A percentile compares a stretch with the other conserved stretches of the same genome.
phyloP scores from a whole-genome alignment of 805 yeast species.

The Nakazawaea siamensis region DNA sequence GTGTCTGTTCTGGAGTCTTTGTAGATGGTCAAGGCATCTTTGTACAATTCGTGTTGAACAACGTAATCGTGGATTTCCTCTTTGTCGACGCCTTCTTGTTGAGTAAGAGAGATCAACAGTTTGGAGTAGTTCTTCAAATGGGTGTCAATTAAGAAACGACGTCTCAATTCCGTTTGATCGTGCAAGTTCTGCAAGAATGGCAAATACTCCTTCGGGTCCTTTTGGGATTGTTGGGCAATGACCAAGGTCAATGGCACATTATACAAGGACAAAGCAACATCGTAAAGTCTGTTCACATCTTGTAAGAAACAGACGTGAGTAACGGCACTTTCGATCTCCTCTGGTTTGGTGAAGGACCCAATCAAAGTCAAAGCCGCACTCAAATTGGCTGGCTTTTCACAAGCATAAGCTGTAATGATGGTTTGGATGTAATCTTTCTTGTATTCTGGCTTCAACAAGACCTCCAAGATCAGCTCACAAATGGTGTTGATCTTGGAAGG shows the following conservation, averaged over 20 bases:
- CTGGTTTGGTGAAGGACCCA: conserved; percentile 37
- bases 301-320: conserved; percentile 85
- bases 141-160: conserved; percentile 73
- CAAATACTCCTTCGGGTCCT: conserved; percentile 94
- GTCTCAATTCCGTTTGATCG: conserved; percentile 55
- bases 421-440: conserved; percentile 60
- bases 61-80: conserved; percentile 65
- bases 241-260: conserved; percentile 72
- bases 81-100: conserved; percentile 32
- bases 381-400: conserved; percentile 82
- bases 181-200: conserved; percentile 83
- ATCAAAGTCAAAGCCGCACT: conserved; percentile 65
- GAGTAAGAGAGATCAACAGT: conserved; percentile 61
- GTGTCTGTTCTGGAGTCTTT: conserved; percentile 48
- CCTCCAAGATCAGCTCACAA: conserved; percentile 60
- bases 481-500: conserved; percentile 57
- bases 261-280: conserved; percentile 73
- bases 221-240: conserved; percentile 94
- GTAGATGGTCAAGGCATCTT: conserved; percentile 56
- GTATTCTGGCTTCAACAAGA: conserved; percentile 43
- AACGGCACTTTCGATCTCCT: conserved; percentile 50
- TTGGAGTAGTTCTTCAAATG: conserved; percentile 56
- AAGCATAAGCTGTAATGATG: conserved; percentile 84
- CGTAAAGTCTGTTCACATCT: conserved; percentile 79
- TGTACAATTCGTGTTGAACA: conserved; percentile 59